phyloP scores from a whole-genome alignment of 768 basidiomycete genomes.

The Boletus sp. region DNA sequence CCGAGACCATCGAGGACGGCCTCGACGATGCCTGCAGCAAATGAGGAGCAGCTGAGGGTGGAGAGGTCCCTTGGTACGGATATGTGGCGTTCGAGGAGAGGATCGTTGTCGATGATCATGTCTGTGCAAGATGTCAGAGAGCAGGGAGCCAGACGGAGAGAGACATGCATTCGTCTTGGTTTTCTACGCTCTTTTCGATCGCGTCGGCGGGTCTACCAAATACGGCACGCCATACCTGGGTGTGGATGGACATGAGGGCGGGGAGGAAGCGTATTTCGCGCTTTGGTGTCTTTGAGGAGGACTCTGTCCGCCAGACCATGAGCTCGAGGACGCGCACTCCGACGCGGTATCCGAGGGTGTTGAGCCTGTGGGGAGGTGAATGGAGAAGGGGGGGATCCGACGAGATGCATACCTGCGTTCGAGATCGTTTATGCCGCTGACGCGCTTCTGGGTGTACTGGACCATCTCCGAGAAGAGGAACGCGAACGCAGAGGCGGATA shows the following conservation, averaged over 20 bases:
- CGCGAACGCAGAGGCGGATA: constrained; percentile 78
- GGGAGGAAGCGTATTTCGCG: constrained; percentile 89
- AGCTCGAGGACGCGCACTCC: constrained; percentile 86
- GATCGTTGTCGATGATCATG: constrained; percentile 98
- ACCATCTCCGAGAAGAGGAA: constrained; percentile 94
- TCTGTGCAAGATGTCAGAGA: constrained; percentile 45
- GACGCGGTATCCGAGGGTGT: constrained; percentile 90
- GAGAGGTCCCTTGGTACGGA: constrained; percentile 94
- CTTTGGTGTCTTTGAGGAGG: constrained; percentile 83
- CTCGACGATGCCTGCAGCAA: constrained; percentile 96
- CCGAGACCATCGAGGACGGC: constrained; percentile 93
- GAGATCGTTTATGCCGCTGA: constrained; percentile 91
- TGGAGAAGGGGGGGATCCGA: neutral
- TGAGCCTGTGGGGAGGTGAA: constrained; percentile 53
- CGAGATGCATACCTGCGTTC: constrained; percentile 71
- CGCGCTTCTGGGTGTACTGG: constrained; percentile 94
- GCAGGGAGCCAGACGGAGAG: neutral
- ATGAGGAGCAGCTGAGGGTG: constrained; percentile 93
- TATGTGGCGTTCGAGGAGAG: constrained; percentile 85
- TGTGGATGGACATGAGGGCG: constrained; percentile 90
- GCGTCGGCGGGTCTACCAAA: constrained; percentile 94
- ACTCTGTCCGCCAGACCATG: constrained; percentile 77
- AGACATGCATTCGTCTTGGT: constrained; percentile 87
- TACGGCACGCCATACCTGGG: constrained; percentile 91
- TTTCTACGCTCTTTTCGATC: constrained; percentile 94